Base-by-base conservation (phyloP, 2,329 filamentous ascomycete species). In the Taxawa tesnikishii region DNA sequence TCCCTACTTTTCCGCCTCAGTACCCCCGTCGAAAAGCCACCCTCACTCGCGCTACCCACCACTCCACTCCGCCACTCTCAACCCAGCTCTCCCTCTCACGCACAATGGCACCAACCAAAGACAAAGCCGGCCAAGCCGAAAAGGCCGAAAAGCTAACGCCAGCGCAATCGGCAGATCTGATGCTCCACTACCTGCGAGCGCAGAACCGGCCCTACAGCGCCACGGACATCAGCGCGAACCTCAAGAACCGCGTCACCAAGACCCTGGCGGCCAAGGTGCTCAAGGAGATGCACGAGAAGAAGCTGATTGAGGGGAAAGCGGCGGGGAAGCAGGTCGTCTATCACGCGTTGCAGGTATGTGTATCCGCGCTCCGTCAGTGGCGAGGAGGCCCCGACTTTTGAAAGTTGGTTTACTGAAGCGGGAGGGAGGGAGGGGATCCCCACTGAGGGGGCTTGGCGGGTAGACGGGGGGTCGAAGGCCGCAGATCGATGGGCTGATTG, bases 251-350 rank as follows among this genome's bases (percentile, higher is more conserved):
- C 29, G 48, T 54, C 26, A 49, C 49, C 31, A 53, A 54, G 26
- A 70, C 71, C 9, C 61, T 70, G 26, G 65, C 73, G 15, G 64
- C 65, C 16, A 80, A 78, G 51, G 47, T 70, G 18, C 55, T 80
- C 19, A 75, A 73, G 43, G 73, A 78, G 37, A 56, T 80, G 49
- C 67, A 73, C 38, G 71, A 77, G 42, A 63, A 61, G 26, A 68
- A 68, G 8, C 54, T 70, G 42, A 70, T 80, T 26, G 70, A 70
- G 44, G 70, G 68, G 30, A 67, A 67, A 30, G 54, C 60, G 24
- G 62, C 71, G 24, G 72, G 73, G 13, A 77, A 76, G 52, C 72
- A 76, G 44, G 58, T 63, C 24, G 71, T 77, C 37, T 77, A 76
- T 47, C 73, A 77, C 49, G 59, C 63, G 21, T 41, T 60, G 5